Evolutionary conservation across 495 filamentous ascomycete genomes (phyloP), one percentile per base, ranked within the genome.

Genomic region (Penicilliopsis zonata): DNA sequence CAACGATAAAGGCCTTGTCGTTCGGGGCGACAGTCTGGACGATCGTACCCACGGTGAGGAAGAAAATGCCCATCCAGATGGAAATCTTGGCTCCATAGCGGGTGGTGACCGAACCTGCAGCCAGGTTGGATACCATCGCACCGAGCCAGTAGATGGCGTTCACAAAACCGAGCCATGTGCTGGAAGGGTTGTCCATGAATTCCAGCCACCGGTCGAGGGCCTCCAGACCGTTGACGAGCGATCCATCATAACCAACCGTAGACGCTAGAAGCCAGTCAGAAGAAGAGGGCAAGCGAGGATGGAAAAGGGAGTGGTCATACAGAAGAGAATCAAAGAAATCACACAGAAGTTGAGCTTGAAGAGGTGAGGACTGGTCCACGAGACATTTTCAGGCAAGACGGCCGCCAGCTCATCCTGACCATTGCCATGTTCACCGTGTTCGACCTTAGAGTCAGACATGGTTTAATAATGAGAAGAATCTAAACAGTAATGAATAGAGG

Each of bases 31-130:
- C 57, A 25, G 63, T 61, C 46, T 80, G 74, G 4, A 78, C 47
- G 12, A 68, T 45, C 3, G 61, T 65, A 18, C 75, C 75, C n/a
- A 71, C 48, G 28, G 72, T 63, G 61, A 79, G 70, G 41, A 78
- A 63, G 8, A 34, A 31, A 67, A 74, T 13, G 17, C 76, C 76
- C 21, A 76, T 48, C 30, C 62, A 59, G 33, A 80, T 69, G 26
- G 66, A 66, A 28, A 59, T 23, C 43, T 74, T 73, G 18, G 76
- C 74, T 22, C 76, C 76, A 29, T 65, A 57, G 37, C 62, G 55
- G 49, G 78, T 74, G 28, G 72, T 32, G 19, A 35, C n/a, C 24
- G 21, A 35, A 7, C 30, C 38, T 10, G 33, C 34, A 0, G 30
- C 6, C 0, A 33, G 31, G 2, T 31, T 18, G 10, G 16, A 31